phyloP scores from a whole-genome alignment of 345 rosid genomes.

The Populus pruinosa region DNA sequence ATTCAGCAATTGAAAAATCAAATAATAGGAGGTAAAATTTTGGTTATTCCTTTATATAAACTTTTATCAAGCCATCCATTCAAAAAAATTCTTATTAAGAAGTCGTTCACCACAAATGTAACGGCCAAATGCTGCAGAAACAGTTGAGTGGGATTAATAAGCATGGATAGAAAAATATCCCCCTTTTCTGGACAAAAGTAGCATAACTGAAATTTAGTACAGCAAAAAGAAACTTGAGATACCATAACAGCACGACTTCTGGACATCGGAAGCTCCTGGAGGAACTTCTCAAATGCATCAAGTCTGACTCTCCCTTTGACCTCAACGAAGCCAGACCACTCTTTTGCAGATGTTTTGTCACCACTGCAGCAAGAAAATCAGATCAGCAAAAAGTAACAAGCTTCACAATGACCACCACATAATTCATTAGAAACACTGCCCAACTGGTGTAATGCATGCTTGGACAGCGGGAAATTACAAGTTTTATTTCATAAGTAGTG shows the following conservation, averaged over 20 bases:
- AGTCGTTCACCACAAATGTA: background rate
- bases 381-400: background rate
- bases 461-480: background rate
- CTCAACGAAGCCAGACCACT: slow-evolving; percentile 69
- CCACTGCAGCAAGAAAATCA: slow-evolving; percentile 50
- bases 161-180: slow-evolving; percentile 8
- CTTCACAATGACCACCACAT: background rate
- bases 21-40: background rate
- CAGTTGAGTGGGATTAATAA: slow-evolving; percentile 8
- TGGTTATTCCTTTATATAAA: background rate
- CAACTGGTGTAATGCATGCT: background rate
- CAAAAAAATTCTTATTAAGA: slow-evolving; percentile 10
- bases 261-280: slow-evolving; percentile 89
- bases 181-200: slow-evolving; percentile 12
- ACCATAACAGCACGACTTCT: slow-evolving; percentile 94
- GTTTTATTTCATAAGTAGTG: background rate
- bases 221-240: slow-evolving; percentile 44
- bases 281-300: slow-evolving; percentile 91
- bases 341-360: slow-evolving; percentile 58
- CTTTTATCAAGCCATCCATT: slow-evolving; percentile 9
- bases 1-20: background rate
- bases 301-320: slow-evolving; percentile 92
- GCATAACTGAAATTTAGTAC: slow-evolving; percentile 36
- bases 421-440: background rate
- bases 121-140: slow-evolving; percentile 12